Evolutionary conservation across 352 stramenopile genomes (phyloP), one percentile per base, ranked within the genome.

Genomic region (Phytopythium ostracodes): DNA sequence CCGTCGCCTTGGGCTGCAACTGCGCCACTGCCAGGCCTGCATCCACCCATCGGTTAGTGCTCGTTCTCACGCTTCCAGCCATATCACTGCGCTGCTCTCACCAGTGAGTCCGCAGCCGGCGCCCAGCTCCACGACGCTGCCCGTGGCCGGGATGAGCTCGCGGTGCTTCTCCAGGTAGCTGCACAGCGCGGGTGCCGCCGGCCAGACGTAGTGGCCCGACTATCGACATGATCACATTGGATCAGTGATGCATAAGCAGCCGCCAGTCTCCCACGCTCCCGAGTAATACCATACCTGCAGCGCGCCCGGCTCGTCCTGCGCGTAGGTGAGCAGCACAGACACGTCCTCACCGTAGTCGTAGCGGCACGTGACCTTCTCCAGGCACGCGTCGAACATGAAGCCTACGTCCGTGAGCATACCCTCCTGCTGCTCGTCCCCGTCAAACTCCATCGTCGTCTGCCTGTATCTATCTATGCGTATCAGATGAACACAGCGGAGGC

Each of bases 151-250:
- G 40, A 92, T 84, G 29, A 64, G 51, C 18, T 79, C 67, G 2
- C 70, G 70, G 52, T 89, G 66, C 51, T 63, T 46, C 33, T 77
- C 70, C 61, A 92, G 61, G 61, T 91, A 90, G 58, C 77, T 68
- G 68, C 81, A 90, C 10, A 92, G 68, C 47, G 81, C 77, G 4
- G 81, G 79, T 1, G 84, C 81, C 12, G 84, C 84, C 12, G 79
- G 76, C 74, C 81, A 89, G 53, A 92, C 79, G 62, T 86, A 89
- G 56, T 83, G 80, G 8, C 74, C 83, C 9, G 77, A 84, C 68
- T 90, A 58, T 35, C 29, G 24, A 20, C 52, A n/a, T n/a, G n/a
- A n/a, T n/a, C n/a, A n/a, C n/a, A n/a, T n/a, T n/a, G n/a, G n/a
- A n/a, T n/a, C n/a, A n/a, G n/a, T n/a, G n/a, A n/a, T n/a, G n/a